Percentiles rank a stretch among this genome's conserved stretches.
Evolutionary conservation across 2,329 filamentous ascomycete genomes (phyloP).

Genomic region (Clarireedia homoeocarpa): DNA sequence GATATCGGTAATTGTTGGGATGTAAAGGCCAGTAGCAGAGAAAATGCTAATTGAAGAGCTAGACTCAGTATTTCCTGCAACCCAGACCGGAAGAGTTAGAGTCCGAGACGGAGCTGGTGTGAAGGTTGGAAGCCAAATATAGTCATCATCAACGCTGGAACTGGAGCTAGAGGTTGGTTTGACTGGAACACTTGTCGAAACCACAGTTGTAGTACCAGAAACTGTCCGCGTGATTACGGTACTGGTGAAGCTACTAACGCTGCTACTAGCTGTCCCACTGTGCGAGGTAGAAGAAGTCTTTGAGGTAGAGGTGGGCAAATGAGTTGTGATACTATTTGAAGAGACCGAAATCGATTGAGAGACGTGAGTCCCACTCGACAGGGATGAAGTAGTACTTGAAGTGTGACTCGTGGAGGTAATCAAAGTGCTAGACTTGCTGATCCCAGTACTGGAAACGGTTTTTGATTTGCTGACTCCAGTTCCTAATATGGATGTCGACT

Average conservation of each 20-base stretch:
- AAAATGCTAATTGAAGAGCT: neutral
- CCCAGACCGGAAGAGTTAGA: neutral
- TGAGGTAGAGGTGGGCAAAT: neutral
- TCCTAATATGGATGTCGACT: too few species aligned
- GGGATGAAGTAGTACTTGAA: neutral
- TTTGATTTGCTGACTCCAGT: too few species aligned
- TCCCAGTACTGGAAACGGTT: neutral
- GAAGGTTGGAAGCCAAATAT: neutral
- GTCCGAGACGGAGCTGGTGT: neutral
- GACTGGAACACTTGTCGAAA: too few species aligned
- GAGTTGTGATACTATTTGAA: too few species aligned
- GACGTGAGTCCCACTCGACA: neutral
- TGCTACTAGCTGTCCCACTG: neutral
- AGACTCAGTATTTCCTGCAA: neutral
- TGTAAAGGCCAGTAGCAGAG: constrained; percentile 1
- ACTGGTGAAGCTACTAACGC: neutral
- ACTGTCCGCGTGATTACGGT: too few species aligned
- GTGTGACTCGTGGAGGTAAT: neutral
- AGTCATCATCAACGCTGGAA: neutral
- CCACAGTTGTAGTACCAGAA: too few species aligned
- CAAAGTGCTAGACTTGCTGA: neutral
- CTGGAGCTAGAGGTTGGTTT: neutral
- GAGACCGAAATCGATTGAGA: too few species aligned
- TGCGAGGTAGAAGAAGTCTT: neutral
- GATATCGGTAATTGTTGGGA: constrained; percentile 1